A percentile compares a stretch with the other conserved stretches of the same genome.
These are phyloP conservation scores for Marasmius sp. DNA, from an alignment of 1,284 basidiomycete species.

Conservation along the genomic window DNA sequence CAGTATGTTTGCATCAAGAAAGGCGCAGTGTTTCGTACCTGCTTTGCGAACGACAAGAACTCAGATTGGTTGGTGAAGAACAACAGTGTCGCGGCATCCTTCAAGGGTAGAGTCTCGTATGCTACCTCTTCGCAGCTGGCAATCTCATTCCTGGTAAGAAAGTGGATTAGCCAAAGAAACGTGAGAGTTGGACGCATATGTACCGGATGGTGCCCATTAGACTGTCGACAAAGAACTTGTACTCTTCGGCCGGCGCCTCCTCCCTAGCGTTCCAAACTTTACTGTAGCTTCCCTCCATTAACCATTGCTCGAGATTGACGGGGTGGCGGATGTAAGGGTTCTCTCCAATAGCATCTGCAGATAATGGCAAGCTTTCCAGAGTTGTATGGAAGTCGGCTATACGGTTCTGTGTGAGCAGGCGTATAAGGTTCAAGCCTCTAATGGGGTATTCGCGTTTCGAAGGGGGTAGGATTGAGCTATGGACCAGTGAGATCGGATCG, in stretches of 20 bases:
- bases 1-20: constrained; percentile 16
- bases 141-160: constrained; percentile 77
- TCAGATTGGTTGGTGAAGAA: constrained; percentile 85
- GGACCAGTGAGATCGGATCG: constrained; percentile 1
- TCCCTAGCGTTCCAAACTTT: constrained; percentile 96
- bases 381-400: constrained; percentile 99
- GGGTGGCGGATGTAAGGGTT: constrained; percentile 85
- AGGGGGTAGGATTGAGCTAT: constrained; percentile 70
- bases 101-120: constrained; percentile 84
- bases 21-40: constrained; percentile 43
- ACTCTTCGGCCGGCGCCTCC: constrained; percentile 84
- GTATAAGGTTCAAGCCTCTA: constrained; percentile 91
- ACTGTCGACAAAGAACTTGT: constrained; percentile 88
- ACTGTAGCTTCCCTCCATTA: constrained; percentile 99
- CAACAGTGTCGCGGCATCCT: constrained; percentile 84
- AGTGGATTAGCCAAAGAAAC: constrained; percentile 4
- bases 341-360: constrained; percentile 67
- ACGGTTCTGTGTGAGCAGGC: constrained; percentile 92
- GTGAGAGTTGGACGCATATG: constrained; percentile 15
- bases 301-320: constrained; percentile 91
- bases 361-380: constrained; percentile 89
- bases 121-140: constrained; percentile 91
- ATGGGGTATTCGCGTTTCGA: constrained; percentile 89
- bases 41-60: constrained; percentile 73
- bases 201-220: constrained; percentile 92